Base-by-base conservation (phyloP, 495 filamentous ascomycete genomes). In the Penicillium antarcticum region DNA sequence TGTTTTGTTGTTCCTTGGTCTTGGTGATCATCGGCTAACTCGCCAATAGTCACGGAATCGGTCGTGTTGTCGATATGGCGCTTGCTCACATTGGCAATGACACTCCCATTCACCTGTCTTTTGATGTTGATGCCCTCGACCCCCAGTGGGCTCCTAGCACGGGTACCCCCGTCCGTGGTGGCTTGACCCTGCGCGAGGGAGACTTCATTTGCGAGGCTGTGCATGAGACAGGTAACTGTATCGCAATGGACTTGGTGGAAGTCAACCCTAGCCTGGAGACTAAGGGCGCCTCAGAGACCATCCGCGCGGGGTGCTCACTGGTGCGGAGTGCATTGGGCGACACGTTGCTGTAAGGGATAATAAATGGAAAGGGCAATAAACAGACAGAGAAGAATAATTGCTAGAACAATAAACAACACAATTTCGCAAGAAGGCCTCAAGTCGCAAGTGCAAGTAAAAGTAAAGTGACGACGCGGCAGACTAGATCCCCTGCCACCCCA, bases 171-270 rank as follows among this genome's bases (percentile, higher is more conserved):
- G 94, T 99, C 21, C 79, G 95, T 60, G 94, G 94, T n/a, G 94
- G 94, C 0, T 67, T 99, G 69, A 99, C 95, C 13, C 78, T 99
- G 58, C 80, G 94, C 36, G 94, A 99, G 74, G 94, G 95, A 37
- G 95, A 97, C 65, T 99, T 87, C 74, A 99, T 99, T 71, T 95
- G 91, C 59, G 94, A 99, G 73, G 89, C 86, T 59, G 90, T 99
- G 26, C 91, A 96, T 65, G 83, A 92, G 76, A 96, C 92, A 2
- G 95, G 95, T 19, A 91, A 85, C 62, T 68, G 97, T 51, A 78
- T 97, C 6, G 91, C 92, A 11, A 83, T 99, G 74, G 94, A 99
- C 67, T 73, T 99, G 65, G 95, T 89, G 16, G 94, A 99, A 72
- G 95, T 99, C 50, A 99, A 99, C 74, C 92, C 92, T 7, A 87